These are phyloP conservation scores for Pseudozyma sp. DNA, from an alignment of 1,284 basidiomycete genomes.

Conservation along the genomic window DNA sequence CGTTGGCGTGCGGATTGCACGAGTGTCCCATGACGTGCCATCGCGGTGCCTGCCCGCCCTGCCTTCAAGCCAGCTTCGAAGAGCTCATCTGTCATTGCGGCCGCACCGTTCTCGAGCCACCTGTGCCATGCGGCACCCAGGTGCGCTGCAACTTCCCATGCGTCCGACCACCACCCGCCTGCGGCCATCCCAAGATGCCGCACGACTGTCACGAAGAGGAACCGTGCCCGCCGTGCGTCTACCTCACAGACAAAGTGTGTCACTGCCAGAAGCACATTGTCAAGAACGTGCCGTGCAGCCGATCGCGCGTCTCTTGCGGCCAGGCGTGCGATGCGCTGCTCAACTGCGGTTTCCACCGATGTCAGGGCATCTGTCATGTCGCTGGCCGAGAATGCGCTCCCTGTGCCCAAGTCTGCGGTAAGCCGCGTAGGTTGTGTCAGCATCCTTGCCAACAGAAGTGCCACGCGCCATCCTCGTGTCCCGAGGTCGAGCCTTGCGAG, in stretches of 20 bases:
- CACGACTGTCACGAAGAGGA: conserved; percentile 66
- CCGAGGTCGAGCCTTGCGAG: conserved; percentile 60
- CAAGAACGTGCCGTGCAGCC: conserved; percentile 64
- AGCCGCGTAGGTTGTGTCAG: conserved; percentile 59
- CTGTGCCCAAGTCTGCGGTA: conserved; percentile 62
- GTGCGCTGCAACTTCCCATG: conserved; percentile 65
- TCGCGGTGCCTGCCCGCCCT: conserved; percentile 65
- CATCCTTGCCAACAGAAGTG: conserved; percentile 63
- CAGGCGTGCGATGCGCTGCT: conserved; percentile 57
- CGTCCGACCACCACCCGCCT: conserved; percentile 56
- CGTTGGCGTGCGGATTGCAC: conserved; percentile 62
- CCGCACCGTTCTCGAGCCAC: conserved; percentile 66
- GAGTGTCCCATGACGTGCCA: conserved; percentile 63
- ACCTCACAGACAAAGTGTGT: conserved; percentile 61
- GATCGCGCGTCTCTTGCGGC: conserved; percentile 60
- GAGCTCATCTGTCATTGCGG: conserved; percentile 66
- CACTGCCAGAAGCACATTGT: conserved; percentile 63
- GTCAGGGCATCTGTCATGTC: conserved; percentile 60
- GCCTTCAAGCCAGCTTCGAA: conserved; percentile 65
- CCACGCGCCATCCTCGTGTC: conserved; percentile 64
- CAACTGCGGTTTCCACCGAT: conserved; percentile 64
- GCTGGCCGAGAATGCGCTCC: conserved; percentile 57
- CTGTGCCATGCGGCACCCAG: conserved; percentile 64
- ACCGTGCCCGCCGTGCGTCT: conserved; percentile 66
- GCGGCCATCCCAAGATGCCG: conserved; percentile 65